Base-by-base conservation (phyloP, 768 basidiomycete genomes). In the Suillus subaureus region DNA sequence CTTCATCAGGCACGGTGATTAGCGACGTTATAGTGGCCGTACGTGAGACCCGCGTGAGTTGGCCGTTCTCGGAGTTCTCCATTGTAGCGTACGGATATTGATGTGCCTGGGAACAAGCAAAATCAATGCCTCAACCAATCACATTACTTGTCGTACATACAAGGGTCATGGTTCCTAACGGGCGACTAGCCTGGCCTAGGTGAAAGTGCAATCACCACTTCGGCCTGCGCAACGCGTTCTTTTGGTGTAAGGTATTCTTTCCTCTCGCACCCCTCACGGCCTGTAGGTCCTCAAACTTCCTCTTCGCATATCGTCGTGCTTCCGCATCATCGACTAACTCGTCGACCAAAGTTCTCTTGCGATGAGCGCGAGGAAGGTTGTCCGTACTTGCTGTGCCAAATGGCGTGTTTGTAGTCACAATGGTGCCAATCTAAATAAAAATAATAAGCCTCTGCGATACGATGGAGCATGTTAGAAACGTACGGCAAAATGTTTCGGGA, bases 401-500 rank as follows among this genome's bases (percentile, higher is more conserved):
- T 1, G 93, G 91, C 51, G 88, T 87, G 45, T 79, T 78, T 2
- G 91, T 83, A 11, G 91, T 83, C 40, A 94, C 69, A 68, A 96
- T 87, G 39, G 87, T 93, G 54, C 94, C 94, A 73, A 96, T 87
- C 93, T 95, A 70, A 23, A 45, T 3, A 51, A 43, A 56, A 42
- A 28, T 60, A 42, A 28, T 60, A 43, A 60, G 58, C 40, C 18
- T 42, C 6, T 21, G 18, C 28, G 3, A 21, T 42, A 37, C 1
- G 6, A 42, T 42, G 45, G 51, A 60, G 62, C n/a, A 23, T 64
- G n/a, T 28, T 33, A 45, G 58, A 56, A 45, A 78, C 88, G 68
- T 74, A 94, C 94, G n/a, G 93, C 92, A 77, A 96, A 96, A 74
- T 93, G 89, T 76, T 95, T 94, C 11, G 94, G 92, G 7, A 95